These are phyloP conservation scores for Aspergillus novoparasiticus DNA, from an alignment of 2,329 filamentous ascomycete species.

Conservation along the genomic window DNA sequence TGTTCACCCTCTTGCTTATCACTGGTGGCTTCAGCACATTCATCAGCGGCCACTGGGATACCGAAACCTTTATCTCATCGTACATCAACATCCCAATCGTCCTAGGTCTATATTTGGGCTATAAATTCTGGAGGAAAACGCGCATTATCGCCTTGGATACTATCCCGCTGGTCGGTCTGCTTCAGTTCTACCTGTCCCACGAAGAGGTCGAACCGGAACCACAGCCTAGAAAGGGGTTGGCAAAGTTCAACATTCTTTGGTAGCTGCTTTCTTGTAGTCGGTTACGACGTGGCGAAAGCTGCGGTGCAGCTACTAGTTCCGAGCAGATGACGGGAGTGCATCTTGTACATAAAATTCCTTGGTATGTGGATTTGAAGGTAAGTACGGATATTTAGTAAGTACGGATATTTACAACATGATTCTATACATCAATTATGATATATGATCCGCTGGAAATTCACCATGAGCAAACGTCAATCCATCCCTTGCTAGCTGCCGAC, in stretches of 20 bases:
- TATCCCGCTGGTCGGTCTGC: constrained; percentile 27
- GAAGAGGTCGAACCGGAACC: constrained; percentile 31
- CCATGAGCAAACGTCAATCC: too few relatives aligned
- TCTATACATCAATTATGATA: too few relatives aligned
- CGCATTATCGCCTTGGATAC: constrained; percentile 35
- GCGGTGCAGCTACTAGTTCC: too few relatives aligned
- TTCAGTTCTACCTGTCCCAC: constrained; percentile 26
- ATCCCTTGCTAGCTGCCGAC: too few relatives aligned
- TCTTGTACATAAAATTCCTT: too few relatives aligned
- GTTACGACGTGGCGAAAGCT: too few relatives aligned
- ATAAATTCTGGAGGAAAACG: constrained; percentile 38
- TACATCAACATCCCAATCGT: constrained; percentile 65
- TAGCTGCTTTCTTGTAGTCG: background rate
- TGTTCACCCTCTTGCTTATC: constrained; percentile 62
- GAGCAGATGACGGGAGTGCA: too few relatives aligned
- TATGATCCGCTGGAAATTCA: too few relatives aligned
- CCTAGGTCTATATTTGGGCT: constrained; percentile 53
- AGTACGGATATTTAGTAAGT: too few relatives aligned
- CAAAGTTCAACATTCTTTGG: constrained; percentile 32
- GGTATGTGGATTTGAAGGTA: too few relatives aligned
- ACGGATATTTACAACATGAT: too few relatives aligned
- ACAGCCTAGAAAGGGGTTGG: constrained; percentile 22
- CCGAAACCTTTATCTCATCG: constrained; percentile 63
- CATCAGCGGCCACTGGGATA: constrained; percentile 31
- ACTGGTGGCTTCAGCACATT: constrained; percentile 66